These are phyloP conservation scores for Phaeoacremonium minimum DNA, from an alignment of 2,329 filamentous ascomycete species.

Conservation along the genomic window DNA sequence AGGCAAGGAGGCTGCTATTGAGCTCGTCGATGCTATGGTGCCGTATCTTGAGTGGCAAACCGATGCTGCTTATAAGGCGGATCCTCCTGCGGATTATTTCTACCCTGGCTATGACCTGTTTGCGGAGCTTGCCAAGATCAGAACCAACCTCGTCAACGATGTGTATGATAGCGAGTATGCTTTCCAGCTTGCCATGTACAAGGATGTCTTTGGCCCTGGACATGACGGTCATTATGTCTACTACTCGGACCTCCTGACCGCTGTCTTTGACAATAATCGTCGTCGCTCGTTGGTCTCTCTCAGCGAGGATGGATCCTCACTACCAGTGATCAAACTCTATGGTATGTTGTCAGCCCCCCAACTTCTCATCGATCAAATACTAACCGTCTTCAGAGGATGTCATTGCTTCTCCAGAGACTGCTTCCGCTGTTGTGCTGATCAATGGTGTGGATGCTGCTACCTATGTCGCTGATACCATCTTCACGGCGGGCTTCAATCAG, in stretches of 20 bases:
- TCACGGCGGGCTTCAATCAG: conserved; percentile 26
- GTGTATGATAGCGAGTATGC: conserved; percentile 32
- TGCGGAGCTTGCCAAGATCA: conserved; percentile 24
- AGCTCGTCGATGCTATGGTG: conserved; percentile 30
- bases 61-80: conserved; percentile 29
- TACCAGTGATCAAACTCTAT: conserved; percentile 47
- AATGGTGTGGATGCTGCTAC: conserved; percentile 21
- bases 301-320: conserved; percentile 23
- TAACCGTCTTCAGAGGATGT: conserved; percentile 9
- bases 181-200: conserved; percentile 34
- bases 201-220: conserved; percentile 27
- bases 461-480: conserved; percentile 36
- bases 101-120: conserved; percentile 33
- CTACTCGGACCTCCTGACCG: conserved; percentile 32
- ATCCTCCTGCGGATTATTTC: conserved; percentile 30
- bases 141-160: conserved; percentile 22
- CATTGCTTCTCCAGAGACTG: conserved; percentile 14
- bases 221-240: conserved; percentile 37
- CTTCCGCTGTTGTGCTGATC: conserved; percentile 17
- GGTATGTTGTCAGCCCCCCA: conserved; percentile 9
- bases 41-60: conserved; percentile 37
- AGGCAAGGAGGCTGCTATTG: conserved; percentile 29
- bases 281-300: conserved; percentile 34
- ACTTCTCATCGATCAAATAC: conserved; percentile 6
- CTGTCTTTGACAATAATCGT: conserved; percentile 29